Evolutionary conservation across 2,329 filamentous ascomycete genomes (phyloP).

Genomic region (Fusarium sp.): DNA sequence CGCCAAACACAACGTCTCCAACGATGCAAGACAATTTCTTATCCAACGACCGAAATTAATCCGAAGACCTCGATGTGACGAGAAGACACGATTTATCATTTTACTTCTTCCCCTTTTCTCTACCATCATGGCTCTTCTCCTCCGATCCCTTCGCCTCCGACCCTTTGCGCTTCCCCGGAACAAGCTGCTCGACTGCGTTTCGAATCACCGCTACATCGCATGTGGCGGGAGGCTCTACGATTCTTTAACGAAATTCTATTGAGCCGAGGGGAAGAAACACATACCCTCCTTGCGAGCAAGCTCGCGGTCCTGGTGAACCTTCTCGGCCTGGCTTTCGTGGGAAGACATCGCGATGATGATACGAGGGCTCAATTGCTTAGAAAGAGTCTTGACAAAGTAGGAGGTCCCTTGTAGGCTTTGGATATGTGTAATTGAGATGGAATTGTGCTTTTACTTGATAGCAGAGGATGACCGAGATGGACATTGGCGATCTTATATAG

Average conservation of each 20-base stretch:
- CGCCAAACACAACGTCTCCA: background rate
- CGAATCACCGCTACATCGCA: background rate
- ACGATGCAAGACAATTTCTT: background rate
- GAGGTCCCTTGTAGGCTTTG: background rate
- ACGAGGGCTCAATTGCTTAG: background rate
- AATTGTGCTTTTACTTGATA: background rate
- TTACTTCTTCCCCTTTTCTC: background rate
- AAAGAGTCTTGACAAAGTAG: background rate
- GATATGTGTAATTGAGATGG: background rate
- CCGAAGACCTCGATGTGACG: background rate
- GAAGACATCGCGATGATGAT: background rate
- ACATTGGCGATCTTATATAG: background rate
- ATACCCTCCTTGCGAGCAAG: background rate
- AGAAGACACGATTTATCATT: background rate
- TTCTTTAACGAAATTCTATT: background rate
- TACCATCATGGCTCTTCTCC: background rate
- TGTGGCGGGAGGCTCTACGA: background rate
- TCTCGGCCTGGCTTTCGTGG: background rate
- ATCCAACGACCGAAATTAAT: background rate
- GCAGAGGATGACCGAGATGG: background rate
- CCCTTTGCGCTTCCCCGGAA: background rate
- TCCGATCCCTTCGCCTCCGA: background rate
- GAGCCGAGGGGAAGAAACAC: too few relatives aligned
- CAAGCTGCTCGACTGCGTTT: background rate
- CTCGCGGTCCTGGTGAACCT: background rate